Evolutionary conservation across 169 alveolate species (phyloP), one percentile per base, ranked within the genome.

Genomic region (Eimeria mitis): DNA sequence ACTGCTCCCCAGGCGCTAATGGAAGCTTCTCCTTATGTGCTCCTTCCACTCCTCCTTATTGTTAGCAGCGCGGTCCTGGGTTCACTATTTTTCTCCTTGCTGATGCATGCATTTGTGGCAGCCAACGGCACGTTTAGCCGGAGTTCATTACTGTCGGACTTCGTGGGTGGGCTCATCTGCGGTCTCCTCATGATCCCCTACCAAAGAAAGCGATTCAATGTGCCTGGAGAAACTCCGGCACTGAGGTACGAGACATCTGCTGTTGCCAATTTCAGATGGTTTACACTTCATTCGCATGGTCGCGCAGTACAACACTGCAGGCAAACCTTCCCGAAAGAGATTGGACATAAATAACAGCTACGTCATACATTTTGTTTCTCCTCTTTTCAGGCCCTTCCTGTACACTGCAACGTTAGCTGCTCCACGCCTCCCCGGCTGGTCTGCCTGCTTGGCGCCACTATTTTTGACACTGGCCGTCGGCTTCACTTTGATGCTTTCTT

Each of bases 101-200:
- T 87, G 83, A 87, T 91, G 91, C 95, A 91, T 42, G 91, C 95
- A 70, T 76, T 70, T 28, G 95, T 49, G 73, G 97, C 97, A 2
- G 97, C 97, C 34, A 73, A 88, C 65, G 97, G 97, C 85, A 88
- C 88, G 6, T 89, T 89, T 84, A 87, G 95, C 63, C 2, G 56
- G 37, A 47, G 89, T 61, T 49, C 75, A n/a, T 34, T 76, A 49
- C 89, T 89, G 6, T 87, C 91, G 9, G 91, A 95, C 68, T 34
- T 71, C 21, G 92, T 89, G 61, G 97, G 91, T 47, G 47, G 85
- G 14, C 19, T 59, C 71, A 61, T 95, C 11, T 94, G 91, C 56
- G 92, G 91, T 44, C 71, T 63, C 54, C 71, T 95, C 71, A 94
- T 95, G 70, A 11, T 89, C 79, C 97, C 97, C 56, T 95, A 95